phyloP scores from a whole-genome alignment of 108 stramenopile species.

The Fistulifera solaris region DNA sequence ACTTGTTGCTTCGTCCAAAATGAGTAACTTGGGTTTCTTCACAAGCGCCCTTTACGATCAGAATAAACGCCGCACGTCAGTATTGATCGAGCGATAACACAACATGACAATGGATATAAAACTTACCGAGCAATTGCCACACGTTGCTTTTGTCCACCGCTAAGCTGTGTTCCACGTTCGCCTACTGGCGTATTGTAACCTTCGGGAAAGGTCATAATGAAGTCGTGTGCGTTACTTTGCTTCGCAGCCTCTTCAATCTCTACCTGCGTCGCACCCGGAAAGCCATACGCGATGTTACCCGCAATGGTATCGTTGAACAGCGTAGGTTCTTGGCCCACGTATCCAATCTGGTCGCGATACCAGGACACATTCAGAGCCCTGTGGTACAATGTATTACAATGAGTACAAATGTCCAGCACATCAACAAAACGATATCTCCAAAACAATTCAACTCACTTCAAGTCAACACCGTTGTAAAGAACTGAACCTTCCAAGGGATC shows the following conservation, averaged over 20 bases:
- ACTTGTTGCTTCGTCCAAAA: conserved; percentile 81
- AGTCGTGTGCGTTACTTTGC: conserved; percentile 76
- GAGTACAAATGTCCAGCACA: no score
- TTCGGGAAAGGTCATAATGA: conserved; percentile 49
- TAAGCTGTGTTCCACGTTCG: conserved; percentile 4
- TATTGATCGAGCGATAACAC: not conserved
- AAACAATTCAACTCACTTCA: conserved; percentile 12
- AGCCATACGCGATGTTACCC: conserved; percentile 80
- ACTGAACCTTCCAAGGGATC: conserved; percentile 53
- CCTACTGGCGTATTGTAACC: conserved; percentile 72
- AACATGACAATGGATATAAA: not conserved
- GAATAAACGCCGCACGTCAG: not conserved
- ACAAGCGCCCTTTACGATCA: conserved; percentile 80
- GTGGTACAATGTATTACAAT: no score
- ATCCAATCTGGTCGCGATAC: conserved; percentile 70
- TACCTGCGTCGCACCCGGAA: conserved; percentile 32
- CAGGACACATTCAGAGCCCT: conserved; percentile 53
- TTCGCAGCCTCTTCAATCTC: conserved; percentile 65
- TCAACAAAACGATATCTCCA: no score
- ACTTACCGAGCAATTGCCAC: conserved; percentile 70
- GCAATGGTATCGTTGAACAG: conserved; percentile 71
- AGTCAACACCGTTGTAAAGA: conserved; percentile 64
- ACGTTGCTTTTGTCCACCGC: conserved; percentile 50
- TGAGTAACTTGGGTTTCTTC: conserved; percentile 64
- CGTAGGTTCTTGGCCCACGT: conserved; percentile 81